phyloP scores from a whole-genome alignment of 1,284 basidiomycete genomes.

The Xerocomus tenax region DNA sequence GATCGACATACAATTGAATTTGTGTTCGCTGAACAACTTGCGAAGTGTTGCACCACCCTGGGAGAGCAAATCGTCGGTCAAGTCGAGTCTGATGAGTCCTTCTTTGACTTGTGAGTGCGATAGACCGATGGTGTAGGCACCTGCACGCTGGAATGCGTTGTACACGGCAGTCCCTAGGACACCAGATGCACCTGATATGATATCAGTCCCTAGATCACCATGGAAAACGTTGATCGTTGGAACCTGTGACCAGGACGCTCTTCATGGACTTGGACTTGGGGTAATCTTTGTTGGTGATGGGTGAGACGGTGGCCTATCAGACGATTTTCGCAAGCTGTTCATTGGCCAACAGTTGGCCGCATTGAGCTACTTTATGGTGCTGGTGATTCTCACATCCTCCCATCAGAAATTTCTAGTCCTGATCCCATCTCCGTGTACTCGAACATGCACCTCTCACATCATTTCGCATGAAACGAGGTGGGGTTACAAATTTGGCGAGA shows the following conservation, averaged over 20 bases:
- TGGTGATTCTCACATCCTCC: no score
- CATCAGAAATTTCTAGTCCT: no score
- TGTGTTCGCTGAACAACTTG: conserved; percentile 34
- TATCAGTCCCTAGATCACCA: conserved; percentile 9
- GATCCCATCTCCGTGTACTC: background rate
- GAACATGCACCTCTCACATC: no score
- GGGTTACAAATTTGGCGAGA: background rate
- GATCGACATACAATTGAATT: conserved; percentile 53
- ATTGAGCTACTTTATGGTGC: no score
- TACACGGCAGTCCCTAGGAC: conserved; percentile 64
- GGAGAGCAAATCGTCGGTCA: conserved; percentile 39
- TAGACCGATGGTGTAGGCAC: conserved; percentile 48
- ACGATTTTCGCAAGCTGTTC: background rate
- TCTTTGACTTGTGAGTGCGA: conserved; percentile 52
- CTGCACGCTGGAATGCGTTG: conserved; percentile 45
- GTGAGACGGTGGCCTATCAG: background rate
- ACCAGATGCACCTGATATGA: conserved; percentile 60
- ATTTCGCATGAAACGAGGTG: no score
- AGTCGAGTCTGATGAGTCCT: conserved; percentile 51
- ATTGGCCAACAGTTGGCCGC: no score
- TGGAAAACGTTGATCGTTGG: background rate
- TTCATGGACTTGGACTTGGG: conserved; percentile 17
- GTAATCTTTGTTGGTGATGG: background rate
- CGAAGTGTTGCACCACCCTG: conserved; percentile 45
- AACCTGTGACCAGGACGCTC: conserved; percentile 49